Evolutionary conservation across 140 eudicot genomes (phyloP).

Genomic region (Bidens hawaiensis): DNA sequence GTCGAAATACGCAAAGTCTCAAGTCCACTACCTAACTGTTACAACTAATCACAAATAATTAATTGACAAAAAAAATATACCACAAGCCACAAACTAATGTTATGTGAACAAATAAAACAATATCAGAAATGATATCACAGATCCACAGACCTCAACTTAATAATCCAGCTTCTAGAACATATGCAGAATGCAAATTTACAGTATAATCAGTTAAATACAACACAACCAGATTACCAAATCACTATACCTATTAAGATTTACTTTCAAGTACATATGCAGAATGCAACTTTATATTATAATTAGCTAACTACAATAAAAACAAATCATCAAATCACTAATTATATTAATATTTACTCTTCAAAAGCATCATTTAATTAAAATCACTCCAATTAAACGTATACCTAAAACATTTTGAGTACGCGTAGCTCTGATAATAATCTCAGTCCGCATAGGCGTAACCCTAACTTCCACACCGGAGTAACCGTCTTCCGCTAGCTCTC

Average conservation of each 20-base stretch:
- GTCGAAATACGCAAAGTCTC: no score
- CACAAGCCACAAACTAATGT: neutral
- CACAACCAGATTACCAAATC: neutral
- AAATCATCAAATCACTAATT: neutral
- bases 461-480: conserved; percentile 24
- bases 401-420: conserved; percentile 27
- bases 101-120: neutral
- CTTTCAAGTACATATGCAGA: neutral
- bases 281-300: neutral
- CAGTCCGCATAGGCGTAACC: conserved; percentile 28
- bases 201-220: neutral
- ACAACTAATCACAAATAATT: neutral
- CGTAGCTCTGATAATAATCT: conserved; percentile 24
- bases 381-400: neutral
- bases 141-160: neutral
- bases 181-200: neutral
- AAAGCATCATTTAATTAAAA: neutral
- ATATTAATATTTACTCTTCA: neutral
- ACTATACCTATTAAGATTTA: neutral
- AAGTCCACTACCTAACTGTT: neutral
- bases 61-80: neutral
- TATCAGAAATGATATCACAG: neutral
- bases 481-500: conserved; percentile 21
- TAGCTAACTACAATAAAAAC: neutral
- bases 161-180: neutral